Percentiles rank a stretch among this genome's conserved stretches.
Evolutionary conservation across 495 filamentous ascomycete genomes (phyloP).

Genomic region (Hypoxylon lenormandii): DNA sequence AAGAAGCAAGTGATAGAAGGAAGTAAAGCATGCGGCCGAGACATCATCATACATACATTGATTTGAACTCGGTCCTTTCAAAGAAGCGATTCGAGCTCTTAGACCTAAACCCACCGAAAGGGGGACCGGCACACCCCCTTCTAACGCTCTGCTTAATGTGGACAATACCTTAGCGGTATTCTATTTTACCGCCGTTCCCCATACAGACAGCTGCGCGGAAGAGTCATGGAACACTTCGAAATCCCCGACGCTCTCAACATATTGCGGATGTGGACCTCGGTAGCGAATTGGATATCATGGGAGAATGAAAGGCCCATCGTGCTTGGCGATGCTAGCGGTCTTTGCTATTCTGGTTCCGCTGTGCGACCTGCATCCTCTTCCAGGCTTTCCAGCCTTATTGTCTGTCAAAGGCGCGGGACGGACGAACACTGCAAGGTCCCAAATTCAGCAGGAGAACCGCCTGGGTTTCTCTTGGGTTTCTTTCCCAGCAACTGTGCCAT

Average conservation of each 20-base stretch:
- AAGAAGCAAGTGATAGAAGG: constrained; percentile 5
- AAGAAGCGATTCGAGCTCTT: constrained; percentile 28
- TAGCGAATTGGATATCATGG: constrained; percentile 44
- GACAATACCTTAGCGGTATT: constrained; percentile 19
- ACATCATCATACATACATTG: constrained; percentile 48
- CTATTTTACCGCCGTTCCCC: constrained; percentile 49
- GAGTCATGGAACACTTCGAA: constrained; percentile 37
- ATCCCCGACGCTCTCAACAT: constrained; percentile 33
- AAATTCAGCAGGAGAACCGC: constrained; percentile 34
- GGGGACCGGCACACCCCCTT: constrained; percentile 35
- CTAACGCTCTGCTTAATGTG: constrained; percentile 49
- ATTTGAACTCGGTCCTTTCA: constrained; percentile 46
- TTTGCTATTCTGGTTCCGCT: constrained; percentile 34
- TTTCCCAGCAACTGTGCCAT: constrained; percentile 16
- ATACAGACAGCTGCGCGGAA: constrained; percentile 43
- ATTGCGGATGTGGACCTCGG: constrained; percentile 42
- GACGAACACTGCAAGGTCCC: constrained; percentile 24
- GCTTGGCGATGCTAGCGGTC: constrained; percentile 41
- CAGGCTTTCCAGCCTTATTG: constrained; percentile 34
- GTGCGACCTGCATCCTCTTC: constrained; percentile 26
- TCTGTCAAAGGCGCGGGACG: constrained; percentile 28
- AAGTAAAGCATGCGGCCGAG: constrained; percentile 39
- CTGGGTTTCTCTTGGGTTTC: constrained; percentile 11
- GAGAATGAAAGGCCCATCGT: constrained; percentile 37
- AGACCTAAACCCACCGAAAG: constrained; percentile 42